phyloP scores from a whole-genome alignment of 352 stramenopile species.

The Phytophthora lateralis region DNA sequence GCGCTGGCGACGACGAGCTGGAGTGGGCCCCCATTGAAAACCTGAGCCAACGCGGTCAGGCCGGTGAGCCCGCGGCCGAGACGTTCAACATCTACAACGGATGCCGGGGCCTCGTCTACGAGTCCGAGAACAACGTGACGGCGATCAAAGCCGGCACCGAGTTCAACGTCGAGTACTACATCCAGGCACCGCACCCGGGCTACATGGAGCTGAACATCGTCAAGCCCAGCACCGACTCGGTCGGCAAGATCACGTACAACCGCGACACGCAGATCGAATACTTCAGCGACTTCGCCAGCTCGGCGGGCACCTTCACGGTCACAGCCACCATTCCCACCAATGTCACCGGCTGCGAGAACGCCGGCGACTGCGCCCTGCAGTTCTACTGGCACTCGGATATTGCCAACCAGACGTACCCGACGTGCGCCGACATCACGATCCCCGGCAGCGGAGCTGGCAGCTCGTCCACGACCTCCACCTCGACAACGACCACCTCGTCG shows the following conservation, averaged over 20 bases:
- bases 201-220: constrained; percentile 52
- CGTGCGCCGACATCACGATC: constrained; percentile 36
- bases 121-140: constrained; percentile 48
- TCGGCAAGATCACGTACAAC: constrained; percentile 59
- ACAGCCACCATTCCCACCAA: constrained; percentile 40
- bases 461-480: constrained; percentile 12
- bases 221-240: constrained; percentile 47
- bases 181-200: constrained; percentile 53
- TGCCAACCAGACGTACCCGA: constrained; percentile 38
- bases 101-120: constrained; percentile 62
- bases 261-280: constrained; percentile 34
- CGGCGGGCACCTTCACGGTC: constrained; percentile 37
- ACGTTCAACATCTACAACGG: constrained; percentile 70
- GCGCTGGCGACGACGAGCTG: constrained; percentile 57
- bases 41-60: constrained; percentile 54
- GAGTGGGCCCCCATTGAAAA: constrained; percentile 60
- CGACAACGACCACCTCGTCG: not conserved
- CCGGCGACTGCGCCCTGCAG: constrained; percentile 37
- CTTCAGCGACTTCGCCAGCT: constrained; percentile 44
- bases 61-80: constrained; percentile 40
- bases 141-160: constrained; percentile 45
- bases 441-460: constrained; percentile 19
- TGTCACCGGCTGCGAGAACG: constrained; percentile 42
- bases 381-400: constrained; percentile 37
- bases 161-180: constrained; percentile 55